These are phyloP conservation scores for Endogone sp. DNA, from an alignment of 192 early-diverging fungal species.

Conservation along the genomic window DNA sequence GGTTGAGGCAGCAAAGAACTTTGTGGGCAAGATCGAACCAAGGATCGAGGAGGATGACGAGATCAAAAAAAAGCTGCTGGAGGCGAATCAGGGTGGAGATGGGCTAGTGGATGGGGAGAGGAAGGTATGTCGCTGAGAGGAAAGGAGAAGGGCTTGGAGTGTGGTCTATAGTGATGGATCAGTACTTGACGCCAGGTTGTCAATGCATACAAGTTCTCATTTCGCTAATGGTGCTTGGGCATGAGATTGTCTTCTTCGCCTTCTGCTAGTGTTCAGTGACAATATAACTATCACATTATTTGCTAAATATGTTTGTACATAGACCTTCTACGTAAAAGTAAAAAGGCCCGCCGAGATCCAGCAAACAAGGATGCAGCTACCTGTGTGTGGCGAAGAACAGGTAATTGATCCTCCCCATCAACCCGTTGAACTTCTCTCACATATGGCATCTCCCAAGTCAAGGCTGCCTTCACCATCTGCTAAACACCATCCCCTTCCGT, in stretches of 20 bases:
- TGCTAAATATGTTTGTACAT: no score
- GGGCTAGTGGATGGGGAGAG: slow-evolving; percentile 12
- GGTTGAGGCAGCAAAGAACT: slow-evolving; percentile 23
- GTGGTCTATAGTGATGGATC: neutral
- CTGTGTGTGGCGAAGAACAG: slow-evolving; percentile 94
- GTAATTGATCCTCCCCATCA: neutral
- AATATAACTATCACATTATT: no score
- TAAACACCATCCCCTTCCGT: neutral
- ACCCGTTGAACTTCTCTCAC: neutral
- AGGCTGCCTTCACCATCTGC: neutral
- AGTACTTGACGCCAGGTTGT: no score
- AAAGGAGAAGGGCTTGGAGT: neutral
- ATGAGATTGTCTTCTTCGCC: no score
- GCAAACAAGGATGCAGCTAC: slow-evolving; percentile 73
- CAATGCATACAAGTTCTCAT: no score
- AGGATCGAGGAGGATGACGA: slow-evolving; percentile 25
- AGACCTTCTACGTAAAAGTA: slow-evolving; percentile 73
- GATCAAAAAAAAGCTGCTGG: slow-evolving; percentile 26
- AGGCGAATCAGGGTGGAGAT: slow-evolving; percentile 28
- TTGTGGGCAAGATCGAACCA: slow-evolving; percentile 7
- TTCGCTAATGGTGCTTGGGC: no score
- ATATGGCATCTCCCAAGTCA: neutral
- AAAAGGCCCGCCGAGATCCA: slow-evolving; percentile 72
- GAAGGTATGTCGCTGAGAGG: slow-evolving; percentile 8
- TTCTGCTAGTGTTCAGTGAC: no score